Percentiles rank a stretch among this genome's conserved stretches.
phyloP scores from a whole-genome alignment of 78 protist genomes.

The Dictyostelium citrinum region DNA sequence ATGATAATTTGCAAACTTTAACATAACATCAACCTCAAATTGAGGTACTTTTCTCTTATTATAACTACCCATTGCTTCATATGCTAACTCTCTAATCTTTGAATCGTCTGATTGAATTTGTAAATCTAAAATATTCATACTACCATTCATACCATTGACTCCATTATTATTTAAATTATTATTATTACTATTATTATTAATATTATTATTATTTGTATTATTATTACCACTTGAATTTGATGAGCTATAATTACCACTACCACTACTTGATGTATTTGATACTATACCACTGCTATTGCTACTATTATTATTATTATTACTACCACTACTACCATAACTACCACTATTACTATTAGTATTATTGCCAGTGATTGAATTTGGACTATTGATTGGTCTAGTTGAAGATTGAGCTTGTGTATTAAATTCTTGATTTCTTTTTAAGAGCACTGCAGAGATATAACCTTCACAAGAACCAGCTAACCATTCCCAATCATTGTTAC shows the following conservation, averaged over 20 bases:
- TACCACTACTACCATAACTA: background rate
- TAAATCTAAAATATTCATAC: background rate
- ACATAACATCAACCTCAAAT: conserved; percentile 49
- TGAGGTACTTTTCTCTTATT: conserved; percentile 41
- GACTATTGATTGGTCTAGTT: conserved; percentile 12
- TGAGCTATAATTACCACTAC: background rate
- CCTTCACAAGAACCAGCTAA: conserved; percentile 76
- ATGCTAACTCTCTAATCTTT: conserved; percentile 21
- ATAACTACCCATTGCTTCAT: conserved; percentile 41
- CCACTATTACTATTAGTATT: background rate
- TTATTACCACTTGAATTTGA: too few relatives aligned
- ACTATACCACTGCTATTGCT: background rate
- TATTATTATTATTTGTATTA: background rate
- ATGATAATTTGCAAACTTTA: conserved; percentile 71
- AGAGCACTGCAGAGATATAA: conserved; percentile 49
- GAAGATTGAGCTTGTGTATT: conserved; percentile 14
- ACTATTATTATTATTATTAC: background rate
- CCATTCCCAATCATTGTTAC: conserved; percentile 78
- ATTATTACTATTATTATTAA: background rate
- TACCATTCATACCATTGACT: background rate
- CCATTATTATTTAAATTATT: background rate
- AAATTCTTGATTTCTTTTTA: conserved; percentile 71
- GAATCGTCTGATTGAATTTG: conserved; percentile 43
- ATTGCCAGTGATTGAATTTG: background rate
- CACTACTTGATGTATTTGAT: background rate